Conservation (phyloP, 148 eudicot species). For the Tetragonia tetragonoides region DNA sequence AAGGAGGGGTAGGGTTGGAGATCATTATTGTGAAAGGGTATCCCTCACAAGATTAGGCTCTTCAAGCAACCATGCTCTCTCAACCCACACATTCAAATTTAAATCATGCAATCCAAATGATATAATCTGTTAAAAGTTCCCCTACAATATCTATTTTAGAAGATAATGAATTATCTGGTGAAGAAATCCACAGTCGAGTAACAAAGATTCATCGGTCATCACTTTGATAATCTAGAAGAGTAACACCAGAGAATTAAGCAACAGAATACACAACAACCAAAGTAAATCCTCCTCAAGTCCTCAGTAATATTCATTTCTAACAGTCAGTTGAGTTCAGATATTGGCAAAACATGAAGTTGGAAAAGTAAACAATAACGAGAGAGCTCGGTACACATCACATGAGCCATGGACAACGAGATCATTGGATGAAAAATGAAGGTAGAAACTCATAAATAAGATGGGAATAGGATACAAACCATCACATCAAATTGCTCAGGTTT, state of each 20-base stretch:
- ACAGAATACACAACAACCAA: background rate
- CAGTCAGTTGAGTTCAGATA: background rate
- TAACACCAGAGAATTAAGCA: background rate
- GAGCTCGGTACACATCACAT: background rate
- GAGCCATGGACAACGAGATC: slow-evolving; percentile 3
- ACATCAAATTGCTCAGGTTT: slow-evolving; percentile 94
- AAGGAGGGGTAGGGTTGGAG: too few relatives aligned
- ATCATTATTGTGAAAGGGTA: background rate
- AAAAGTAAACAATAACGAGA: background rate
- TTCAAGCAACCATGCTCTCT: background rate
- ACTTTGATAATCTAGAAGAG: background rate
- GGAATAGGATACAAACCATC: slow-evolving; percentile 47
- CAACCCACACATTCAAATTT: background rate
- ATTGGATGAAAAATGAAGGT: background rate
- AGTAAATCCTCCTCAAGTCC: background rate
- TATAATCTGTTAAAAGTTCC: too few relatives aligned
- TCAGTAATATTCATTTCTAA: background rate
- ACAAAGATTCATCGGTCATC: too few relatives aligned
- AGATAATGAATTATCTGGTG: too few relatives aligned
- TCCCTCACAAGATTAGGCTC: background rate
- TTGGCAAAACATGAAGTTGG: background rate
- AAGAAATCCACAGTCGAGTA: too few relatives aligned
- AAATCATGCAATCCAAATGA: too few relatives aligned
- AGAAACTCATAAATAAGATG: background rate
- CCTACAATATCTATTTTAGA: too few relatives aligned